Evolutionary conservation across 805 yeast genomes (phyloP), one percentile per base, ranked within the genome.

Genomic region (Ogataea ganodermae): DNA sequence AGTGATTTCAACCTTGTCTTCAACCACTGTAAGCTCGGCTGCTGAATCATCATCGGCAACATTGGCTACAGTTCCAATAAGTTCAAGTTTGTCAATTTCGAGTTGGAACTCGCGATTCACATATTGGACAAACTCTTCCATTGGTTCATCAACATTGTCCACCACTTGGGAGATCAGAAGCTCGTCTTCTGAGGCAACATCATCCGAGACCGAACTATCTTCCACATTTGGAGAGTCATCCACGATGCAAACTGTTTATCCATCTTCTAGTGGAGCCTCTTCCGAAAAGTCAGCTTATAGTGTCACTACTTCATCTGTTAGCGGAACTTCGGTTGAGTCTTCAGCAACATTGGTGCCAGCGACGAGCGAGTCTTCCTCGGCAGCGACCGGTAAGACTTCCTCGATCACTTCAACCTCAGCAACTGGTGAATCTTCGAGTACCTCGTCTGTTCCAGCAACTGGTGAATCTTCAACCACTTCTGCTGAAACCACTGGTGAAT

Each of bases 91-190:
- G 14, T 31, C 35, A 14, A 10, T 24, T 24, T 24, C 10, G 27
- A 31, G 35, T 31, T 31, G 6, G 21, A 31, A 4, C 18, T 31
- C 35, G 12, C 9, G 14, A 16, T 31, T 17, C 22, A 33, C 36
- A 10, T 33, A 17, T 23, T 33, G 36, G 36, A 33, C 36, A 17
- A 33, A 33, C 36, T 33, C 36, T 20, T 33, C 36, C 23, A 33
- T 10, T 18, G 21, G 14, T 33, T 14, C 35, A 14, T 8, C 18
- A n/a, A 31, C 35, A 6, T 14, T 17, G 21, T 14, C 18, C 21
- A 31, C 35, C n/a, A n/a, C n/a, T n/a, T n/a, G n/a, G n/a, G n/a
- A n/a, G n/a, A n/a, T n/a, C 5, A 9, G 9, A 9, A 31, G 35
- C 35, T 31, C 35, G 8, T 14, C 6, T 31, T 31, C 35, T 17